Conservation (phyloP, 768 basidiomycete genomes). For the Sporobolomyces phaffii region DNA sequence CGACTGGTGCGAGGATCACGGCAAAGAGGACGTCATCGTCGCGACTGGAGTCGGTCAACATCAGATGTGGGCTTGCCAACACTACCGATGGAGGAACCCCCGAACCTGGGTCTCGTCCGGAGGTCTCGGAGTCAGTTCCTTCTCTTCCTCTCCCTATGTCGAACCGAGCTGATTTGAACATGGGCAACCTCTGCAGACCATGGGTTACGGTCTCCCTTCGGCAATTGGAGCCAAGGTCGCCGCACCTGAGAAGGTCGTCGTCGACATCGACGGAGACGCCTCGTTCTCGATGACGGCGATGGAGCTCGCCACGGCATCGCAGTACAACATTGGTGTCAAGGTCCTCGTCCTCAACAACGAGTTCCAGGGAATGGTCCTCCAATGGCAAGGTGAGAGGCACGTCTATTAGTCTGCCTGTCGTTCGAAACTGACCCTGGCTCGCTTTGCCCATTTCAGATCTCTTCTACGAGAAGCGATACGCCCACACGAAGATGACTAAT, state of each 20-base stretch:
- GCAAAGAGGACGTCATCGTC: slow-evolving; percentile 78
- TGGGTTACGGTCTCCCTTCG: slow-evolving; percentile 94
- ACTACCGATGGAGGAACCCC: slow-evolving; percentile 83
- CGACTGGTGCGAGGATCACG: slow-evolving; percentile 60
- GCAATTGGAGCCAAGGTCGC: slow-evolving; percentile 97
- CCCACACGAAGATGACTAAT: slow-evolving; percentile 91
- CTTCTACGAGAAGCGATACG: slow-evolving; percentile 94
- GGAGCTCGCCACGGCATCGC: slow-evolving; percentile 91
- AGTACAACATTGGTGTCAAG: slow-evolving; percentile 90
- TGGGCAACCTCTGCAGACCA: too few relatives aligned
- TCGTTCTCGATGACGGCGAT: slow-evolving; percentile 99
- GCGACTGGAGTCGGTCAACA: slow-evolving; percentile 97
- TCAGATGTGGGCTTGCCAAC: slow-evolving; percentile 99
- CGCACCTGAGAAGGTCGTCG: slow-evolving; percentile 81
- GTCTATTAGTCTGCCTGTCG: too few relatives aligned
- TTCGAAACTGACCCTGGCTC: slow-evolving; percentile 35
- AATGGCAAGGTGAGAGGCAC: slow-evolving; percentile 97
- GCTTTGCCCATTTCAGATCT: slow-evolving; percentile 67
- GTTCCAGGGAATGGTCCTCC: slow-evolving; percentile 80
- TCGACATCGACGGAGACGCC: slow-evolving; percentile 96
- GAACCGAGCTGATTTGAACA: too few relatives aligned
- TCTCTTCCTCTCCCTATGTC: too few relatives aligned
- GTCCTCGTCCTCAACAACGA: slow-evolving; percentile 42
- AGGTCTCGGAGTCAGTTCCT: slow-evolving; percentile 72
- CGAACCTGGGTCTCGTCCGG: slow-evolving; percentile 77